Percentiles rank a stretch among this genome's conserved stretches.
Conservation (phyloP, 2,329 filamentous ascomycete genomes). For the Fusarium caatingaense region DNA sequence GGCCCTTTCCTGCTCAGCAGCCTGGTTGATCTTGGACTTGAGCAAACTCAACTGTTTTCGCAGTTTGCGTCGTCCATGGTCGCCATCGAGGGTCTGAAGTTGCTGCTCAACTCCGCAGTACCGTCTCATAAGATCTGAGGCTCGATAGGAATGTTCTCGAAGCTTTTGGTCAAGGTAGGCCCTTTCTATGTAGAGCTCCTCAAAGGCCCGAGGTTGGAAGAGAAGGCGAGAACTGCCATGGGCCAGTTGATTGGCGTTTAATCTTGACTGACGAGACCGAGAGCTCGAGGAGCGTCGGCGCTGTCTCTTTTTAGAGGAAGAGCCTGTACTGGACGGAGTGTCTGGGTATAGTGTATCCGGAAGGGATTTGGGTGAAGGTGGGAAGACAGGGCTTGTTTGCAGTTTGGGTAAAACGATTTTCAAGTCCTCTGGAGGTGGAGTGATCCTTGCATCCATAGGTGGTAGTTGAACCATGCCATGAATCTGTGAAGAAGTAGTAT, state of each 20-base stretch:
- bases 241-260: conserved; percentile 10
- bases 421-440: conserved; percentile 32
- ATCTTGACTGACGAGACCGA: background rate
- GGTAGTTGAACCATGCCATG: conserved; percentile 27
- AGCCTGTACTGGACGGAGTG: background rate
- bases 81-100: conserved; percentile 39
- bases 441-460: conserved; percentile 36
- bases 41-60: conserved; percentile 58
- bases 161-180: conserved; percentile 59
- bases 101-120: conserved; percentile 54
- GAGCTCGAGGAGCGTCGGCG: conserved; percentile 31
- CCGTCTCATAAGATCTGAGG: conserved; percentile 53
- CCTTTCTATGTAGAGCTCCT: conserved; percentile 59
- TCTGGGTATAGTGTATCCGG: conserved; percentile 16
- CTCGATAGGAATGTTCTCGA: conserved; percentile 53
- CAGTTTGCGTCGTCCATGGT: conserved; percentile 48
- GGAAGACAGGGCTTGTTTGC: conserved; percentile 11
- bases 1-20: conserved; percentile 58
- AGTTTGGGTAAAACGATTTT: conserved; percentile 18
- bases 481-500: conserved; percentile 12
- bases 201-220: conserved; percentile 54
- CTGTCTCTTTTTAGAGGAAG: conserved; percentile 7
- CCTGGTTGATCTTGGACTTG: conserved; percentile 57
- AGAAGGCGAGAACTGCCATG: conserved; percentile 32
- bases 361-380: conserved; percentile 15